These are phyloP conservation scores for Kodamaea laetipori DNA, from an alignment of 805 yeast genomes.

Conservation along the genomic window DNA sequence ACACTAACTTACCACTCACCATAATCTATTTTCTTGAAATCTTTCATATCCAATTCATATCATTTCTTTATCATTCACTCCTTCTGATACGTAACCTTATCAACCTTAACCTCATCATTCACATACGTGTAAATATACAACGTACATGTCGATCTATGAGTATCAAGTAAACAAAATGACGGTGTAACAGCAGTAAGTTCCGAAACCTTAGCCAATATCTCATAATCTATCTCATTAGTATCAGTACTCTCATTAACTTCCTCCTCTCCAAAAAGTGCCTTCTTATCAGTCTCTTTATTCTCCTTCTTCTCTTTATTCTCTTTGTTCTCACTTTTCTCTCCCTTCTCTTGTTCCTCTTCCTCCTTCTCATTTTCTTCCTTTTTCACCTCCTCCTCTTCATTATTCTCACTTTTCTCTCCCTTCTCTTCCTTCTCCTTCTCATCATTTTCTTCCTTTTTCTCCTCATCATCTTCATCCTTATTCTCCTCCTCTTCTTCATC, in stretches of 20 bases:
- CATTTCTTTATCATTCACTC: too few relatives aligned
- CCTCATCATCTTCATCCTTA: constrained; percentile 27
- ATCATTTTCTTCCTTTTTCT: constrained; percentile 13
- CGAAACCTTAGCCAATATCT: constrained; percentile 19
- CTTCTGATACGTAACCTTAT: constrained; percentile 56
- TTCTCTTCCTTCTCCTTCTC: constrained; percentile 9
- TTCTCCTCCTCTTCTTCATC: constrained; percentile 46
- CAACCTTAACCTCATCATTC: constrained; percentile 86
- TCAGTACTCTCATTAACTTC: neutral
- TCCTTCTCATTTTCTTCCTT: constrained; percentile 21
- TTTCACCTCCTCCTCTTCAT: constrained; percentile 12
- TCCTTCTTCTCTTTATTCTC: constrained; percentile 19
- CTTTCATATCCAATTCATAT: too few relatives aligned
- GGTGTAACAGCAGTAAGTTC: constrained; percentile 51
- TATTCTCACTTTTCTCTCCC: constrained; percentile 10
- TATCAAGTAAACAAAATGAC: constrained; percentile 84
- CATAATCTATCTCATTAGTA: constrained; percentile 13
- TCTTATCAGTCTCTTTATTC: constrained; percentile 4
- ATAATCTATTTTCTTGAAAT: too few relatives aligned
- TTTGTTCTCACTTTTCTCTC: constrained; percentile 11
- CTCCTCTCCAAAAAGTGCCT: constrained; percentile 11
- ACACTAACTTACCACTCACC: too few relatives aligned
- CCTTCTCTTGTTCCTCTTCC: constrained; percentile 22
- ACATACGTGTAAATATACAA: constrained; percentile 81
- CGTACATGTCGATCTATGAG: constrained; percentile 77